A percentile compares a stretch with the other conserved stretches of the same genome.
phyloP scores from a whole-genome alignment of 2,329 filamentous ascomycete species.

The Dothideomycetes sp. region DNA sequence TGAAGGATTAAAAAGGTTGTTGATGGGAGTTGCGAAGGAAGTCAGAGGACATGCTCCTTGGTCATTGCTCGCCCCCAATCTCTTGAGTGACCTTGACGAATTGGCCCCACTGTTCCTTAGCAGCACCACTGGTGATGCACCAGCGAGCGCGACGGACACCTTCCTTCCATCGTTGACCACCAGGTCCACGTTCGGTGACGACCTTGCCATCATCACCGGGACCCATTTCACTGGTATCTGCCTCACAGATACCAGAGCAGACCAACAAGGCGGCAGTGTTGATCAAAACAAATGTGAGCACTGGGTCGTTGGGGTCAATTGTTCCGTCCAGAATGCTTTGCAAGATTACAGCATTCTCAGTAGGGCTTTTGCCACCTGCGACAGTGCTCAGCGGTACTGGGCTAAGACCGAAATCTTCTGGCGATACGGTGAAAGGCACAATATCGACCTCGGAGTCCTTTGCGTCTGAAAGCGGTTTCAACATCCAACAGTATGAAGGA shows the following conservation, averaged over 20 bases:
- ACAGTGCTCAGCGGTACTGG: slow-evolving; percentile 67
- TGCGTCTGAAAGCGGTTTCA: slow-evolving; percentile 45
- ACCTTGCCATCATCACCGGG: slow-evolving; percentile 71
- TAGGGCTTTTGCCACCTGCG: slow-evolving; percentile 73
- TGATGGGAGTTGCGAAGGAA: no score
- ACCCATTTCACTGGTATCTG: slow-evolving; percentile 70
- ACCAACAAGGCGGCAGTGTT: slow-evolving; percentile 88
- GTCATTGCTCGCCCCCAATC: slow-evolving; percentile 3
- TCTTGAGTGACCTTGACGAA: slow-evolving; percentile 76
- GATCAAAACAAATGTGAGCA: slow-evolving; percentile 87
- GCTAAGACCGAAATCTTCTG: slow-evolving; percentile 78
- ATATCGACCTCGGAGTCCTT: slow-evolving; percentile 45
- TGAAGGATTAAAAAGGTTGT: no score
- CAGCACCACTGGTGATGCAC: slow-evolving; percentile 78
- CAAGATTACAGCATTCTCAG: slow-evolving; percentile 79
- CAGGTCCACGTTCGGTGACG: slow-evolving; percentile 72
- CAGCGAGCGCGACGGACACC: slow-evolving; percentile 78
- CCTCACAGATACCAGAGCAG: slow-evolving; percentile 75
- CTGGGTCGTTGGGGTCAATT: slow-evolving; percentile 65
- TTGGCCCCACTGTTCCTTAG: slow-evolving; percentile 69
- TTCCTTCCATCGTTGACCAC: slow-evolving; percentile 87
- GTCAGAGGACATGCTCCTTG: no score
- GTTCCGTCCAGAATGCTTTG: slow-evolving; percentile 66
- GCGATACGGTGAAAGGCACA: slow-evolving; percentile 68
- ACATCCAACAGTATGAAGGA: slow-evolving; percentile 77